Conservation (phyloP, 768 basidiomycete genomes). For the Pisolithus albus region DNA sequence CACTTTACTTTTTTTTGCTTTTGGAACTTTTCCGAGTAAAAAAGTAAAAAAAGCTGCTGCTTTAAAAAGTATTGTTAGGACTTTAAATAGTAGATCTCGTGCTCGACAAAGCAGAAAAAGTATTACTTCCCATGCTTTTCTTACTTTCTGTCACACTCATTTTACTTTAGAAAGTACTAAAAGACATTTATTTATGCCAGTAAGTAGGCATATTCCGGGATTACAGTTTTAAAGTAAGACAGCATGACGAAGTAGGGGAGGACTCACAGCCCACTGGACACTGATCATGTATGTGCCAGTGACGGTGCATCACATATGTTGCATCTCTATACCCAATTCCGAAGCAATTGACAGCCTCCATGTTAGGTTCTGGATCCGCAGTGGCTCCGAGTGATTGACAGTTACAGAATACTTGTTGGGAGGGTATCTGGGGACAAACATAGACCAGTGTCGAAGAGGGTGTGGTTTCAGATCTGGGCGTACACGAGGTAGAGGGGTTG, state of each 20-base stretch:
- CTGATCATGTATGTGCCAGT: slow-evolving; percentile 78
- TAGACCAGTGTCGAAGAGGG: slow-evolving; percentile 41
- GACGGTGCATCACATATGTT: slow-evolving; percentile 71
- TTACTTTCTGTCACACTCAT: too few species aligned
- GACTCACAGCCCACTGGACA: slow-evolving; percentile 75
- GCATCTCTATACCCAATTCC: slow-evolving; percentile 66
- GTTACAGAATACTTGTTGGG: slow-evolving; percentile 67
- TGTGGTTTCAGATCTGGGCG: slow-evolving; percentile 20
- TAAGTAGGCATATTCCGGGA: neutral
- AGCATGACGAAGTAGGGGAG: neutral
- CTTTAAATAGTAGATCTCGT: too few species aligned
- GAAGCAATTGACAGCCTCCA: slow-evolving; percentile 75
- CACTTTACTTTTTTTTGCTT: too few species aligned
- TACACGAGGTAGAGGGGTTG: slow-evolving; percentile 8
- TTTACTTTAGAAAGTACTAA: too few species aligned
- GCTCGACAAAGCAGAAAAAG: too few species aligned
- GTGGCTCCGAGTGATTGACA: slow-evolving; percentile 59
- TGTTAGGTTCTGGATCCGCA: slow-evolving; percentile 60
- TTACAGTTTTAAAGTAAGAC: neutral
- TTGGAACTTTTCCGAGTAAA: too few species aligned
- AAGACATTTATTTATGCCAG: too few species aligned
- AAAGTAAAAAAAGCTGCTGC: too few species aligned
- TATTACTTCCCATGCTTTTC: too few species aligned
- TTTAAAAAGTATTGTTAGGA: too few species aligned
- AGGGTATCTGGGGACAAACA: slow-evolving; percentile 88